These are phyloP conservation scores for Penicillium sp. DNA, from an alignment of 2,329 filamentous ascomycete genomes.

Conservation along the genomic window DNA sequence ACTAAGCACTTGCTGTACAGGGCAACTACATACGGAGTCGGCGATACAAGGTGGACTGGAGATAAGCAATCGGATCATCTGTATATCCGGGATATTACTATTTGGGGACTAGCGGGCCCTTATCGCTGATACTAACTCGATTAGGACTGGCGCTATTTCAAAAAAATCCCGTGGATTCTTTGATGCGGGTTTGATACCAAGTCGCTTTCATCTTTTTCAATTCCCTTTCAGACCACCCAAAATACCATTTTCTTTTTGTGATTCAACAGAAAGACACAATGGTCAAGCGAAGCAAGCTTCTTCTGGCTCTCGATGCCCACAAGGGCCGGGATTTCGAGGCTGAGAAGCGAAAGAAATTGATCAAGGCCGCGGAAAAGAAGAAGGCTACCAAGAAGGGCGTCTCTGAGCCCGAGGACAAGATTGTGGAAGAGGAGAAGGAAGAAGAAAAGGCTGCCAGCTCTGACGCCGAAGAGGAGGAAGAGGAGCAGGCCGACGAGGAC, in stretches of 20 bases:
- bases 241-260: constrained; percentile 10
- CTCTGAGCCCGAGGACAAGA: constrained; percentile 28
- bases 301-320: constrained; percentile 57
- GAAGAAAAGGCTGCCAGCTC: constrained; percentile 40
- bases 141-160: constrained; percentile 27
- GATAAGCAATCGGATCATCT: constrained; percentile 31
- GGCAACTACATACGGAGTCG: background rate
- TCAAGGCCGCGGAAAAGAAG: constrained; percentile 49
- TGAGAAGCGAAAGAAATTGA: constrained; percentile 72
- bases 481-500: constrained; percentile 35
- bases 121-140: constrained; percentile 25
- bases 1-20: constrained; percentile 1
- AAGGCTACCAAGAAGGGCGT: constrained; percentile 37
- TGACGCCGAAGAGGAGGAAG: constrained; percentile 32
- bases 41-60: constrained; percentile 10
- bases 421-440: constrained; percentile 25
- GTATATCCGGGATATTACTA: constrained; percentile 20
- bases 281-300: constrained; percentile 58
- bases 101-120: constrained; percentile 12
- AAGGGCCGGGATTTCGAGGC: constrained; percentile 68
- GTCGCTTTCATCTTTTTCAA: constrained; percentile 13
- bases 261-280: constrained; percentile 31
- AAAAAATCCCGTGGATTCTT: constrained; percentile 36
- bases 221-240: constrained; percentile 12
- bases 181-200: constrained; percentile 16